Conservation (phyloP, 1,284 basidiomycete species). For the Ganoderma boninense region DNA sequence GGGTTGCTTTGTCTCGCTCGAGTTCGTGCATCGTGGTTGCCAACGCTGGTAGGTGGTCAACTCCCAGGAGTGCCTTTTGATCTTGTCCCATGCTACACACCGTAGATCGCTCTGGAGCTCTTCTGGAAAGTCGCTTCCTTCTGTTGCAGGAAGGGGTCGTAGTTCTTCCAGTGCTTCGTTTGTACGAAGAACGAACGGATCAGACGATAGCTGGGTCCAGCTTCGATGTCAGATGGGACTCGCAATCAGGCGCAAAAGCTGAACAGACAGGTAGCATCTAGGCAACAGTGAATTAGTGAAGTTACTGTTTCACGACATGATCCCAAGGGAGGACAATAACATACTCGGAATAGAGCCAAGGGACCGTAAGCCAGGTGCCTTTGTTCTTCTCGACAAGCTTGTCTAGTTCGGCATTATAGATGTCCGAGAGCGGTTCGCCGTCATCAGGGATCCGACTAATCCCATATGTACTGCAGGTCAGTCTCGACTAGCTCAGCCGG, state of each 20-base stretch:
- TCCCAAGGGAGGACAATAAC: background rate
- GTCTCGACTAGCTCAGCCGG: conserved; percentile 3
- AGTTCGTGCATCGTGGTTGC: conserved; percentile 75
- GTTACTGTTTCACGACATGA: too few species aligned
- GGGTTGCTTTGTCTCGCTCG: conserved; percentile 53
- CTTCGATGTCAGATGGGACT: conserved; percentile 40
- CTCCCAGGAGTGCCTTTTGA: too few species aligned
- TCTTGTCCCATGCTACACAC: conserved; percentile 47
- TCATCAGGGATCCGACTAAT: conserved; percentile 75
- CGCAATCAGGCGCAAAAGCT: conserved; percentile 65
- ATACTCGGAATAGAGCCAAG: conserved; percentile 95
- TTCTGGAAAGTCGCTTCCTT: conserved; percentile 89
- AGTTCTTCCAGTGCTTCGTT: conserved; percentile 78
- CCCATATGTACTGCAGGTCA: too few species aligned
- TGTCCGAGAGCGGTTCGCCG: conserved; percentile 69
- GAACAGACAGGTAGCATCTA: conserved; percentile 28
- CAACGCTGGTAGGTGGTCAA: conserved; percentile 55
- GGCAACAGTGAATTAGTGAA: too few species aligned
- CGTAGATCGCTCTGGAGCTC: conserved; percentile 80
- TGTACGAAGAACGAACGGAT: conserved; percentile 80
- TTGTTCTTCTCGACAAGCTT: conserved; percentile 56
- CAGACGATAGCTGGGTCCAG: conserved; percentile 76
- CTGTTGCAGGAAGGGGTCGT: conserved; percentile 87
- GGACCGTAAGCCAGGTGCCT: conserved; percentile 90
- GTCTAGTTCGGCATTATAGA: conserved; percentile 81